A percentile compares a stretch with the other conserved stretches of the same genome.
Conservation (phyloP, 257 asterid genomes). For the Solanum raphanifolium region DNA sequence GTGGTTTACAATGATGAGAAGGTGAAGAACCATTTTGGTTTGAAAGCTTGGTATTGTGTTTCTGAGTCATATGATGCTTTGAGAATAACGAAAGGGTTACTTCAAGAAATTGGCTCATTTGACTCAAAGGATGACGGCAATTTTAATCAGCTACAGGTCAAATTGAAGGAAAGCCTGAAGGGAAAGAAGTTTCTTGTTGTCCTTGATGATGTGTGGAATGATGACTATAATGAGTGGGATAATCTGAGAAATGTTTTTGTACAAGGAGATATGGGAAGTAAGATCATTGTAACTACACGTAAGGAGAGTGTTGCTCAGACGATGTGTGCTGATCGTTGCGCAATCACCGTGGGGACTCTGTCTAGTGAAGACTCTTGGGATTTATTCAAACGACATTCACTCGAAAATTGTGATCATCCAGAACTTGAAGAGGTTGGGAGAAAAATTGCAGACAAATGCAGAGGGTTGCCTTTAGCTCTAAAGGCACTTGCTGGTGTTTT, state of each 20-base stretch:
- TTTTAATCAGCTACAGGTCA: too few species aligned
- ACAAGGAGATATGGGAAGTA: slow-evolving; percentile 34
- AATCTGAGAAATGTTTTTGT: slow-evolving; percentile 1
- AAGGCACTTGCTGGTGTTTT: background rate
- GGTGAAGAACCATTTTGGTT: too few species aligned
- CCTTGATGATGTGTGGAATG: slow-evolving; percentile 48
- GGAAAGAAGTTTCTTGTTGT: background rate
- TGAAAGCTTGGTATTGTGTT: too few species aligned
- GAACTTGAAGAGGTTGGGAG: background rate
- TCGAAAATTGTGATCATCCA: background rate
- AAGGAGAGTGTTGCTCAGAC: slow-evolving; percentile 24
- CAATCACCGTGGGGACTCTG: background rate
- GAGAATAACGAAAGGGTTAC: too few species aligned
- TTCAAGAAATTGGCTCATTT: too few species aligned
- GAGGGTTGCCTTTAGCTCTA: background rate
- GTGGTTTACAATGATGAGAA: too few species aligned
- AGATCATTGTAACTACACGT: slow-evolving; percentile 57
- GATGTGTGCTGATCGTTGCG: slow-evolving; percentile 5
- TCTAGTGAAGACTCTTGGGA: background rate
- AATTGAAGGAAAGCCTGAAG: too few species aligned
- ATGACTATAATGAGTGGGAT: slow-evolving; percentile 25
- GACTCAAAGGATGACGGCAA: too few species aligned
- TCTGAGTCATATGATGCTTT: too few species aligned
- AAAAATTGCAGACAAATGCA: background rate
- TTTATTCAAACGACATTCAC: background rate